phyloP scores from a whole-genome alignment of 306 rosid species.

The Acacia crassicarpa region DNA sequence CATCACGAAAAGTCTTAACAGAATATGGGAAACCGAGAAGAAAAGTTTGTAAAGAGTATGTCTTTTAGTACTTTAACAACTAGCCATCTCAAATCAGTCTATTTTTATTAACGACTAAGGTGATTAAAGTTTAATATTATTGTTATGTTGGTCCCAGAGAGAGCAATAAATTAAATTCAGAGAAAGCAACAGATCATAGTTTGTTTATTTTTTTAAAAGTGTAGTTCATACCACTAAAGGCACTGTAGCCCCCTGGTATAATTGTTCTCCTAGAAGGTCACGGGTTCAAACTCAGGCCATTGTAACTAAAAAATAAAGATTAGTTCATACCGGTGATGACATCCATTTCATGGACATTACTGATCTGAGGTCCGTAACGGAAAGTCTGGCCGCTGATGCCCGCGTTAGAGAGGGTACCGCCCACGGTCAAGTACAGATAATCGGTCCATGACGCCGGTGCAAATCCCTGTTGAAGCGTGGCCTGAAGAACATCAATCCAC shows the following conservation, averaged over 20 bases:
- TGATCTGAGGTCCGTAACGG: constrained; percentile 77
- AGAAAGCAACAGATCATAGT: neutral
- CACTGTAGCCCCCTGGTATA: too few relatives aligned
- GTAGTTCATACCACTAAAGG: too few relatives aligned
- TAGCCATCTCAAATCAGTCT: neutral
- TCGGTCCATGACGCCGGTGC: constrained; percentile 78
- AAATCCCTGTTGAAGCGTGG: constrained; percentile 54
- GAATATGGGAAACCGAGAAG: neutral
- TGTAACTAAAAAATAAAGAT: too few relatives aligned
- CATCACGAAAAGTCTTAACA: neutral
- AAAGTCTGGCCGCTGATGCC: constrained; percentile 70
- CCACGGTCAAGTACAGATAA: constrained; percentile 63
- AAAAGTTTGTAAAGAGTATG: neutral
- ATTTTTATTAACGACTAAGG: neutral
- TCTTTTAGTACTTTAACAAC: neutral
- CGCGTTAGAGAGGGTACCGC: constrained; percentile 78
- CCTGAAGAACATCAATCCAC: constrained; percentile 60
- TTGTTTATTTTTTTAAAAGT: neutral
- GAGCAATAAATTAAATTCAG: neutral
- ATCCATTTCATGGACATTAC: constrained; percentile 66
- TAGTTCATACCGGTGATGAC: constrained; percentile 59
- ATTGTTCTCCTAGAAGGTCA: too few relatives aligned
- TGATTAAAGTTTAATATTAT: neutral
- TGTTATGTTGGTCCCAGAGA: neutral
- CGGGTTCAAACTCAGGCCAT: too few relatives aligned